Evolutionary conservation across 768 basidiomycete species (phyloP).

Genomic region (Auricularia sp.): DNA sequence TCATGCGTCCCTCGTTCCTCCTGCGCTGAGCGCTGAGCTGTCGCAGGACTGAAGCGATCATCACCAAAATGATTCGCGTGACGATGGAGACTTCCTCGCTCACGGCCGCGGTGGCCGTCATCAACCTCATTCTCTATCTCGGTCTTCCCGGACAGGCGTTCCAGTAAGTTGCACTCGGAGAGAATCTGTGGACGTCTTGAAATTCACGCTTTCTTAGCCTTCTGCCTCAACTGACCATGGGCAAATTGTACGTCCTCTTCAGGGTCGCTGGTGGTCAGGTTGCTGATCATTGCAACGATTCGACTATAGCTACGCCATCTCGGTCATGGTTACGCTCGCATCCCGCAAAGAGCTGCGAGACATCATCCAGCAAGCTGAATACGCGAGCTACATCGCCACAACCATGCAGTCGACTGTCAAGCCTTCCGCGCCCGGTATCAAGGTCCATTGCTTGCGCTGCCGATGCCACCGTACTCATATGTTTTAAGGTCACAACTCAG

Average conservation of each 20-base stretch:
- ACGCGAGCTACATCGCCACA: not conserved
- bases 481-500: not conserved
- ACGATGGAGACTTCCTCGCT: not conserved
- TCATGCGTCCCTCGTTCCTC: not conserved
- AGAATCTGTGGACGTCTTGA: not conserved
- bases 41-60: not conserved
- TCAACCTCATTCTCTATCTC: not conserved
- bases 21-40: not conserved
- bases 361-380: not conserved
- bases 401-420: not conserved
- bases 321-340: not conserved
- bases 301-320: not conserved
- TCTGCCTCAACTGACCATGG: not conserved
- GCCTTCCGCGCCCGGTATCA: not conserved
- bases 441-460: not conserved
- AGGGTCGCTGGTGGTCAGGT: not conserved
- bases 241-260: not conserved
- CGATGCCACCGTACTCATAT: not conserved
- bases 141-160: not conserved
- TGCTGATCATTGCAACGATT: not conserved
- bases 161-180: not conserved
- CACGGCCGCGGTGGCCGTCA: not conserved
- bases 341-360: not conserved
- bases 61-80: not conserved
- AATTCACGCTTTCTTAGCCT: not conserved